Evolutionary conservation across 2,329 filamentous ascomycete species (phyloP).

Genomic region (Pseudofabraea citricarpa): DNA sequence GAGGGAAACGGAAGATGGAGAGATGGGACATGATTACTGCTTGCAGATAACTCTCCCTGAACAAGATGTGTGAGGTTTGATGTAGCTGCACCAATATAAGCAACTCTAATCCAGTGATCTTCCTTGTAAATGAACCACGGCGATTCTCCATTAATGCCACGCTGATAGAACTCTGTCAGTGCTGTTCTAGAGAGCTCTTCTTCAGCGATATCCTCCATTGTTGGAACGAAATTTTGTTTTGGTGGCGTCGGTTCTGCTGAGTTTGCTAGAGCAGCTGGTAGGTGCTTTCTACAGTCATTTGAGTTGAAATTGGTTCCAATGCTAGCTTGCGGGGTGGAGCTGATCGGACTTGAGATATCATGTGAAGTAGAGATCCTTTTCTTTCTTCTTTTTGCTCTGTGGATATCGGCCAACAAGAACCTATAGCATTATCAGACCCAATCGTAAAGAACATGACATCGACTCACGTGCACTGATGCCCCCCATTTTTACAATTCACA

Average conservation of each 20-base stretch:
- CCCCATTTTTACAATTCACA: slow-evolving; percentile 6
- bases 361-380: not conserved
- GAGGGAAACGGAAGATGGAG: slow-evolving; percentile 15
- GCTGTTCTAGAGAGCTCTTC: slow-evolving; percentile 11
- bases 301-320: not conserved
- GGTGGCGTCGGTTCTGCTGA: not conserved
- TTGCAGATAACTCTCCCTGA: slow-evolving; percentile 10
- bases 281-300: not conserved
- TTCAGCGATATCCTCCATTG: slow-evolving; percentile 3
- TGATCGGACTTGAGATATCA: not conserved
- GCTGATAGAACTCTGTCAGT: slow-evolving; percentile 13
- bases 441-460: not conserved
- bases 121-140: slow-evolving; percentile 12
- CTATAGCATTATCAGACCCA: not conserved
- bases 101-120: slow-evolving; percentile 11
- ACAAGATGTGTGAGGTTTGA: slow-evolving; percentile 9
- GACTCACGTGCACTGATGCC: slow-evolving; percentile 10
- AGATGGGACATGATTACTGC: slow-evolving; percentile 6
- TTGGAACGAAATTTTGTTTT: not conserved
- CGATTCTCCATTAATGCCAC: slow-evolving; percentile 8
- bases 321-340: no score
- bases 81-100: slow-evolving; percentile 14
- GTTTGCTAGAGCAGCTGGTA: not conserved
- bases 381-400: not conserved
- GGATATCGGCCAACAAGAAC: not conserved